phyloP scores from a whole-genome alignment of 495 filamentous ascomycete genomes.

The Penicillium atrosanguineum region DNA sequence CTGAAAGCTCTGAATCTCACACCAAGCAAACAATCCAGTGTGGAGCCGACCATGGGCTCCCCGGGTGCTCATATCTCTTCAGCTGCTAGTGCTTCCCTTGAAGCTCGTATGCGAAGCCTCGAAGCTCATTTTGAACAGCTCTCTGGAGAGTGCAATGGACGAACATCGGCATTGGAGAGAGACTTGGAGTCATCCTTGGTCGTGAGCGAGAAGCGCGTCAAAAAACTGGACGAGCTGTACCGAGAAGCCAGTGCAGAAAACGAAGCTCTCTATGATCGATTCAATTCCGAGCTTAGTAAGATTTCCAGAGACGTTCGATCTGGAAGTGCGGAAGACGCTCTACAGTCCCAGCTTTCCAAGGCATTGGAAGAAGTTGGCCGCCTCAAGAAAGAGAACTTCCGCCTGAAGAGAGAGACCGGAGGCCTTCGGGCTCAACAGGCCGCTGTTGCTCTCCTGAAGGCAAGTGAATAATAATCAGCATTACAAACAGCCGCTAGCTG shows the following conservation, averaged over 20 bases:
- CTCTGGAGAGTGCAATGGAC: conserved; percentile 58
- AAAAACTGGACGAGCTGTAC: conserved; percentile 84
- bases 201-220: conserved; percentile 72
- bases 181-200: conserved; percentile 69
- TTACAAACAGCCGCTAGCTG: neutral
- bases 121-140: conserved; percentile 63
- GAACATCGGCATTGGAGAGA: conserved; percentile 58
- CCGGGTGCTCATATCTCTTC: conserved; percentile 6
- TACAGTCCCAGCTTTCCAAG: conserved; percentile 64
- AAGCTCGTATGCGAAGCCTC: conserved; percentile 56
- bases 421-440: conserved; percentile 45
- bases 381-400: conserved; percentile 76
- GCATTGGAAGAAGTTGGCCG: conserved; percentile 65
- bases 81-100: conserved; percentile 41
- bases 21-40: conserved; percentile 23
- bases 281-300: conserved; percentile 85
- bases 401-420: conserved; percentile 59
- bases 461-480: conserved; percentile 30
- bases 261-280: conserved; percentile 87
- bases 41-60: conserved; percentile 9
- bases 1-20: conserved; percentile 59
- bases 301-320: conserved; percentile 72
- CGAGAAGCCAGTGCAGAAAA: conserved; percentile 89
- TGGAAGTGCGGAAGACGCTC: conserved; percentile 69
- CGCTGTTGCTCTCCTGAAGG: conserved; percentile 37